Base-by-base conservation (phyloP, 169 alveolate genomes). In the Cryptosporidium canis region DNA sequence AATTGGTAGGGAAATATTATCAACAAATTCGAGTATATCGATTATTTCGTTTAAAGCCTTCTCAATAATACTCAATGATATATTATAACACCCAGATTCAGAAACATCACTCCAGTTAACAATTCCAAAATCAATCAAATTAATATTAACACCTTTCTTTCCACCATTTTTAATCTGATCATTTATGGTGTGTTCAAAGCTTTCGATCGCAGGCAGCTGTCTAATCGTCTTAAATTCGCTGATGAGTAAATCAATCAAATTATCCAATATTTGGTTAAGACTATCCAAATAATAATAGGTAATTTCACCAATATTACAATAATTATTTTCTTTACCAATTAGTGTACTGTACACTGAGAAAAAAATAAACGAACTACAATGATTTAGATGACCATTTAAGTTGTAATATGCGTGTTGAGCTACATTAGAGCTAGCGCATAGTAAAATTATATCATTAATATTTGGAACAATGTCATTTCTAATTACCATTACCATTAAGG, bases 211-310 rank as follows among this genome's bases (percentile, higher is more conserved):
- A 9, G 84, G 67, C 8, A 77, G 24, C 45, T 77, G 87, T 21
- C 47, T 77, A 77, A 77, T 63, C 2, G 64, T 11, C 27, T 77
- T 77, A 24, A 77, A 12, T 58, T 77, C 87, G 58, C 43, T 21
- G 3, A 58, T 5, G 18, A 77, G 31, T 21, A 61, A 6, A 9
- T 77, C 87, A 37, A 55, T 37, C 43, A 77, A 48, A 9, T 58
- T 18, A 56, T 61, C 77, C 18, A 77, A 44, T 77, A 61, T 43
- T 37, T n/a, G 61, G 47, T 77, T 77, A 29, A 77, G 14, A 77
- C 43, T 77, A 21, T 8, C 64, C 27, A 77, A 56, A 45, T 77
- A 61, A 16, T 21, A 9, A 55, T 70, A 70, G 16, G 84, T 18
- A 53, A 70, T 70, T 21, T 67, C 83, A 8, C 56, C 27, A 4